Percentiles rank a stretch among this genome's conserved stretches.
Evolutionary conservation across 768 basidiomycete species (phyloP).

Genomic region (Boletus bicolor): DNA sequence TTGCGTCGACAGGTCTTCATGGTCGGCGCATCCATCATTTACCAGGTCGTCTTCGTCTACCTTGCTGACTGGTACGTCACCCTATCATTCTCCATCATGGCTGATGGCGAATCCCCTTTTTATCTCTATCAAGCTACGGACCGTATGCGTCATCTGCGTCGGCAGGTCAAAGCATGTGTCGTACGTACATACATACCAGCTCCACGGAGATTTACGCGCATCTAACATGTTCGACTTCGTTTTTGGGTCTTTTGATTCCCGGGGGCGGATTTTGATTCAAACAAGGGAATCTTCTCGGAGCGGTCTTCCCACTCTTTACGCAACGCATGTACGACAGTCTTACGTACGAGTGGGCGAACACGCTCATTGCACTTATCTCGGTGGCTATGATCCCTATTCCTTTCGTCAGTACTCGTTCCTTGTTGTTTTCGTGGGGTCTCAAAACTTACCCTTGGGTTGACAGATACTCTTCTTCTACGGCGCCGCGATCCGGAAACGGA

Average conservation of each 20-base stretch:
- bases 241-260: constrained; percentile 3
- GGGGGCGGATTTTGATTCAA: neutral
- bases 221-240: constrained; percentile 19
- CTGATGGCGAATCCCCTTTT: neutral
- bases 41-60: constrained; percentile 57
- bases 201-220: neutral
- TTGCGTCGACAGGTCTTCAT: constrained; percentile 41
- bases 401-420: constrained; percentile 38
- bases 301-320: constrained; percentile 62
- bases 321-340: constrained; percentile 54
- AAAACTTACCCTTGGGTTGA: neutral
- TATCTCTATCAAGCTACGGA: constrained; percentile 38
- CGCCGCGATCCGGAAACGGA: constrained; percentile 31
- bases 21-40: constrained; percentile 51
- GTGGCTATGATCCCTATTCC: constrained; percentile 57
- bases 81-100: neutral
- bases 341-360: constrained; percentile 59
- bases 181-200: constrained; percentile 32
- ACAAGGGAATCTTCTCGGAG: constrained; percentile 42
- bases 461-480: constrained; percentile 34
- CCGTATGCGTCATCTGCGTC: constrained; percentile 67
- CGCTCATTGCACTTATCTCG: constrained; percentile 52
- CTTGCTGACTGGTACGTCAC: constrained; percentile 57
- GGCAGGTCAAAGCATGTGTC: constrained; percentile 61
- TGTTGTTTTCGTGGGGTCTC: neutral